Conservation (phyloP, 305 asterid genomes). For the Withania somnifera region DNA sequence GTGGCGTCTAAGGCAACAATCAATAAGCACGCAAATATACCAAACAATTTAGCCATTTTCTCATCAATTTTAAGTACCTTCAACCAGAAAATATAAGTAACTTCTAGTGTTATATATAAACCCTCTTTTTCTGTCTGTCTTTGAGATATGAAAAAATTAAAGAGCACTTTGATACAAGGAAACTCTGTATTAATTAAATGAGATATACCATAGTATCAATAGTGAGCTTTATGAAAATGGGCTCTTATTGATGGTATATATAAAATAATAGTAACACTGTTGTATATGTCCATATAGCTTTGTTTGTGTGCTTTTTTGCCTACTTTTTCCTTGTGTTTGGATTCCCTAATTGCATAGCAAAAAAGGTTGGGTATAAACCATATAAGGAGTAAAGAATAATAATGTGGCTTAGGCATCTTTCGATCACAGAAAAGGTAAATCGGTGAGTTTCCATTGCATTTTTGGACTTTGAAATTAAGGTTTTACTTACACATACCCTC, state of each 20-base stretch:
- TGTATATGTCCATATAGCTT: conserved; percentile 45
- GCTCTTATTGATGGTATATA: background rate
- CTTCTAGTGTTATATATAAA: background rate
- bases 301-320: conserved; percentile 26
- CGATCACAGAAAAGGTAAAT: background rate
- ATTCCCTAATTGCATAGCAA: conserved; percentile 31
- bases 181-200: background rate
- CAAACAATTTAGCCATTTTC: conserved; percentile 45
- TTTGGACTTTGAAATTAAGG: conserved; percentile 13
- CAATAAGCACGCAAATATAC: conserved; percentile 48
- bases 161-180: background rate
- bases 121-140: background rate
- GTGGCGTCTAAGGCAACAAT: conserved; percentile 55
- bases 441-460: background rate
- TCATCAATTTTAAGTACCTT: background rate
- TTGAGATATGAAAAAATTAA: background rate
- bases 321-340: conserved; percentile 11
- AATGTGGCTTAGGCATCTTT: conserved; percentile 27
- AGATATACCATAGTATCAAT: background rate
- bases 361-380: conserved; percentile 58
- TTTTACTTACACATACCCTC: background rate
- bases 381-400: conserved; percentile 27
- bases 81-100: background rate
- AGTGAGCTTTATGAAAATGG: background rate
- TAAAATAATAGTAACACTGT: background rate